Evolutionary conservation across 371 early-diverging fungal genomes (phyloP), one percentile per base, ranked within the genome.

Genomic region (Mortierella sp.): DNA sequence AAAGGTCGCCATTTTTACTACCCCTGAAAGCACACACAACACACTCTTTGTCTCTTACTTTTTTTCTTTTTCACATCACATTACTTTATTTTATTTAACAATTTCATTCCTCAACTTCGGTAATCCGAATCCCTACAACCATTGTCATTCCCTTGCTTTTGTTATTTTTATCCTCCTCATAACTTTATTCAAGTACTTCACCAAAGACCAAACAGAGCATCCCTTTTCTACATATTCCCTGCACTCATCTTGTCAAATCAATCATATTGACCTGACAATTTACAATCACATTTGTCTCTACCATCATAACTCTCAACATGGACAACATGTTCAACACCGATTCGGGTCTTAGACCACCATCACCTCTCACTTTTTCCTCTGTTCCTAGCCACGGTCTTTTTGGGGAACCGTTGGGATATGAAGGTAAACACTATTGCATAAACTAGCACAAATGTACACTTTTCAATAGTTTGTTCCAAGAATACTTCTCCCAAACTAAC

Each of bases 251-350:
- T 26, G 13, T 55, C 55, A 29, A 55, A 29, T 6, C 6, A 55
- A 29, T 12, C 29, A 55, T n/a, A n/a, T n/a, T n/a, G n/a, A n/a
- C n/a, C n/a, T n/a, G n/a, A n/a, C n/a, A n/a, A n/a, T n/a, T n/a
- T n/a, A n/a, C n/a, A n/a, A n/a, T n/a, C n/a, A n/a, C n/a, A n/a
- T n/a, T n/a, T n/a, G n/a, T n/a, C n/a, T 51, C 15, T 28, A 55
- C 29, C 13, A 37, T 37, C 37, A 7, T 37, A 37, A 37, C 10
- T 37, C 37, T 7, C 37, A 37, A 37, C 4, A 58, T 58, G 58
- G 58, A 58, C 10, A 70, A 79, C 68, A 74, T 74, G 74, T 79
- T 79, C 64, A 79, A 79, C 32, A 79, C 80, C 22, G 80, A 79
- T 58, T 79, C 80, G 31, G 80, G 80, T 7, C 64, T 73, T 40